Base-by-base conservation (phyloP, 495 filamentous ascomycete species). In the Sporormia fimetaria region DNA sequence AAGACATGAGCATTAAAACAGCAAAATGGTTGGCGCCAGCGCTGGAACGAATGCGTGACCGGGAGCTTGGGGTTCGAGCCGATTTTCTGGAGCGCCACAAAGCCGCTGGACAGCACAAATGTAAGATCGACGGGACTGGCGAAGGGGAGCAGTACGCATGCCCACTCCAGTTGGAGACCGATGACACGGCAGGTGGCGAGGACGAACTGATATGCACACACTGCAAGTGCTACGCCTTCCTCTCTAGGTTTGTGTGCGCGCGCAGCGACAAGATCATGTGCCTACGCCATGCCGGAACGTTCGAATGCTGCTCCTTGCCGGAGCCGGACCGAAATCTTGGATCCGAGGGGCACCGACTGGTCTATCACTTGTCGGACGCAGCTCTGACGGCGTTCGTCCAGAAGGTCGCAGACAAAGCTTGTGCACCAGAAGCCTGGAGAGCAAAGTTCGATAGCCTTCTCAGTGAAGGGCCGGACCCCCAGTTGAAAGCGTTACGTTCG, bases 1-100 rank as follows among this genome's bases (percentile, higher is more conserved):
- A 90, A 27, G 41, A 51, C 47, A 69, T 80, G 24, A 81, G 82
- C 0, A 96, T 98, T 39, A 80, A 87, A 48, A 95, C 87, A 12
- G 86, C 90, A 2, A 93, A 87, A 61, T 98, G 90, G 80, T 69
- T 98, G 26, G 81, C 81, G 2, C 88, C 88, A 2, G 90, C 90
- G 12, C 64, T 98, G 26, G 76, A 81, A 33, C 74, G 79, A 42
- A 78, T 90, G 51, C 71, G 70, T 48, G 70, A 73, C 42, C 76
- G 84, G 24, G 90, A 96, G 63, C 52, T 80, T 2, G 55, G 53
- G 9, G 76, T 81, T 40, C 71, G 90, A 32, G 65, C 73, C 24
- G 63, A 70, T 2, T 87, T 94, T 51, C 51, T 80, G 23, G 62
- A 68, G 37, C 73, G 71, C 20, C 82, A 87, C 44, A 68, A 66